Evolutionary conservation across 768 basidiomycete genomes (phyloP), one percentile per base, ranked within the genome.

Genomic region (Thelephora ganbajun): DNA sequence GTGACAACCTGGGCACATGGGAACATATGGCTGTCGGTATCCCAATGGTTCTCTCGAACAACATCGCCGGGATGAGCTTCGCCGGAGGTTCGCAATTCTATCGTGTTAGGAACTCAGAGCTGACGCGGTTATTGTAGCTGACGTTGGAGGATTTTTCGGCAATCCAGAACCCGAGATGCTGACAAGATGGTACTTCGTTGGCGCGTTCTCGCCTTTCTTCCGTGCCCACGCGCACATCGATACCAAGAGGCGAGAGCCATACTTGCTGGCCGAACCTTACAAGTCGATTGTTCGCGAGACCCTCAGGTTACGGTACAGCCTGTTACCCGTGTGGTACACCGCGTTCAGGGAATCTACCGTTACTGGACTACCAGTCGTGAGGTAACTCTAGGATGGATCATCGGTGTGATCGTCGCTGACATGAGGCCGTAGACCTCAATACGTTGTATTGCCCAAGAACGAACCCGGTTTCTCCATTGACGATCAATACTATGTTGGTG

Each of bases 71-170:
- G 18, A 85, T 97, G 78, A 75, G 80, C 23, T 99, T 93, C 61
- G 71, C 79, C 19, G 96, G 96, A 54, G 83, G 93, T 96, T 61
- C 58, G 91, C 67, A 11, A 39, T 30, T 43, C 35, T 43, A 35
- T 13, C 23, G 5, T 42, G 18, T 3, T 5, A 11, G 13, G 11
- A 14, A 44, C 20, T 23, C 7, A 16, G 42, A 16, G 16, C 30
- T 19, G 11, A 1, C 20, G 20, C 48, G 16, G 42, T 45, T 46
- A 33, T n/a, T 47, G 22, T 54, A 98, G 94, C 96, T 51, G 96
- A 99, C 57, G 92, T 98, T 46, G 94, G 96, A 16, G 96, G 96
- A 13, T 99, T 98, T 80, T 98, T 98, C 59, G 93, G 94, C 14
- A 93, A 98, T 63, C 93, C 96, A 0, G 79, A 83, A 41, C 74